Conservation (phyloP, 345 rosid species). For the rapeseed (Brassica napus) region DNA sequence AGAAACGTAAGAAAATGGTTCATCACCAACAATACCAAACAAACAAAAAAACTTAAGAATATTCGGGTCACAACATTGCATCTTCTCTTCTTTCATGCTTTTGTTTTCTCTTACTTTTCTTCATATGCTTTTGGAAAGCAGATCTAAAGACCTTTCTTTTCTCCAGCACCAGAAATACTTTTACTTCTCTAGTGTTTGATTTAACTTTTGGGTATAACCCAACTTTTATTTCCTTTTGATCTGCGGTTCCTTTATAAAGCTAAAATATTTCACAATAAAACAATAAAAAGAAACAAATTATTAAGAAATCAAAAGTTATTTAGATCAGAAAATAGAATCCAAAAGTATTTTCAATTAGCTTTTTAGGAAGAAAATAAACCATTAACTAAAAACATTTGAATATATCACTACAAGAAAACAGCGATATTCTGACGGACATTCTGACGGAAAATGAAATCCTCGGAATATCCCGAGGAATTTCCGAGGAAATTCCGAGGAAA, state of each 20-base stretch:
- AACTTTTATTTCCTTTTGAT: slow-evolving; percentile 38
- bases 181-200: slow-evolving; percentile 16
- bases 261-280: slow-evolving; percentile 23
- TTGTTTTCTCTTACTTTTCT: slow-evolving; percentile 32
- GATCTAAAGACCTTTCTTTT: slow-evolving; percentile 36
- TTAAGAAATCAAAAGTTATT: slow-evolving; percentile 18
- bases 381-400: slow-evolving; percentile 13
- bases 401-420: not conserved
- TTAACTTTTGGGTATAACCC: slow-evolving; percentile 26
- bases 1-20: not conserved
- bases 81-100: slow-evolving; percentile 11
- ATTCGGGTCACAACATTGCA: slow-evolving; percentile 19
- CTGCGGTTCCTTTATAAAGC: slow-evolving; percentile 22
- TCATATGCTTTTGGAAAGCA: slow-evolving; percentile 40
- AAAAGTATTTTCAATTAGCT: slow-evolving; percentile 10
- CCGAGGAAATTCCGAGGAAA: too few species aligned
- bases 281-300: slow-evolving; percentile 14
- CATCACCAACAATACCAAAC: not conserved
- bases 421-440: too few species aligned
- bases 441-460: too few species aligned
- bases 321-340: slow-evolving; percentile 13
- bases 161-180: slow-evolving; percentile 32
- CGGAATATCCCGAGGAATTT: too few species aligned
- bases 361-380: not conserved
- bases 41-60: not conserved